These are phyloP conservation scores for Oidium heveae DNA, from an alignment of 2,329 filamentous ascomycete genomes.

Conservation along the genomic window DNA sequence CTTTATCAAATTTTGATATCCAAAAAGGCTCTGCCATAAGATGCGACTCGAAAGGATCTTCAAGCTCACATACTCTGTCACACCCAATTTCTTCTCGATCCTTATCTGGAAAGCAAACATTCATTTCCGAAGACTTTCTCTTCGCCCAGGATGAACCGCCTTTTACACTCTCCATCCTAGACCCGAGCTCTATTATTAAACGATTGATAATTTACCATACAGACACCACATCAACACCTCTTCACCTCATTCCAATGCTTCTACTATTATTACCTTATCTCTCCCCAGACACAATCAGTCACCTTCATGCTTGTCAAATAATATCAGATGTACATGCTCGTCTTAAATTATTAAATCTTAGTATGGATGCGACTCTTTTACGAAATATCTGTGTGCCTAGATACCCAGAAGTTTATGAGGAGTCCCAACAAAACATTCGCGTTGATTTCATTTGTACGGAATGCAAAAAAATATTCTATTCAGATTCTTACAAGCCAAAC, in stretches of 20 bases:
- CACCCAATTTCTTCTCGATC: too few relatives aligned
- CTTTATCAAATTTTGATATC: too few relatives aligned
- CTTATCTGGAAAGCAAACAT: too few relatives aligned
- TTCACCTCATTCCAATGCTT: constrained; percentile 35
- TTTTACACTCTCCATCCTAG: constrained; percentile 28
- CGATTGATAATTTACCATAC: constrained; percentile 24
- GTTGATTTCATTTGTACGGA: constrained; percentile 27
- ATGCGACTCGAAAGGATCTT: too few relatives aligned
- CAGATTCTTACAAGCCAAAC: constrained; percentile 16
- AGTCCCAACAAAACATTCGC: constrained; percentile 28
- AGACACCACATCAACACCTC: constrained; percentile 27
- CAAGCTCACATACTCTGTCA: too few relatives aligned
- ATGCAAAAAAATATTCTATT: constrained; percentile 28
- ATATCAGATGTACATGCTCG: constrained; percentile 33
- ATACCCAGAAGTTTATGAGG: constrained; percentile 27
- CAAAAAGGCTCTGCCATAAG: too few relatives aligned
- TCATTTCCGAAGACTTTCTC: not conserved
- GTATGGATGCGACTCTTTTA: constrained; percentile 32
- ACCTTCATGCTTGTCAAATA: constrained; percentile 27
- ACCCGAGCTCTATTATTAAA: constrained; percentile 28
- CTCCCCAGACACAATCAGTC: constrained; percentile 27
- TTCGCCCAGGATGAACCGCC: constrained; percentile 25
- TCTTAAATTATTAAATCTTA: constrained; percentile 31
- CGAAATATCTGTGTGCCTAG: constrained; percentile 31
- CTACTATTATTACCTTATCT: constrained; percentile 32